Conservation (phyloP, 106 monocot genomes). For the Hemerocallis citrina region DNA sequence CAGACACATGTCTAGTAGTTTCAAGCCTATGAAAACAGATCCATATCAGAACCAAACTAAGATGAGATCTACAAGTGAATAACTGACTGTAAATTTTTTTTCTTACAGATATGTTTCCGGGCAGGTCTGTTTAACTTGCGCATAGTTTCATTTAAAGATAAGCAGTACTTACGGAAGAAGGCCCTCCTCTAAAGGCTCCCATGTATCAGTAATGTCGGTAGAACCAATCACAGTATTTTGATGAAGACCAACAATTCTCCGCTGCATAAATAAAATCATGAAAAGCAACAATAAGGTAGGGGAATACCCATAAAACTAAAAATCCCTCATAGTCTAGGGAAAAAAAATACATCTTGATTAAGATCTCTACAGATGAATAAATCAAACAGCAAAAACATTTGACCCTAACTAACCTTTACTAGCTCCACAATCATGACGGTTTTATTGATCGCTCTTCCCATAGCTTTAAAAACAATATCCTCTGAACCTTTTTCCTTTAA, state of each 20-base stretch:
- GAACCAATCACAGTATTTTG: constrained; percentile 48
- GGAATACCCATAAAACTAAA: not conserved
- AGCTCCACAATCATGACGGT: constrained; percentile 83
- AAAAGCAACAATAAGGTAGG: not conserved
- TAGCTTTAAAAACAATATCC: constrained; percentile 84
- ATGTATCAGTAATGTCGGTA: constrained; percentile 58
- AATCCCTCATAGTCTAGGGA: too few species aligned
- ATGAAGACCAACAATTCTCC: constrained; percentile 56
- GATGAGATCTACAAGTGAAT: not conserved
- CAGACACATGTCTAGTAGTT: constrained; percentile 43
- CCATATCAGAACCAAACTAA: not conserved
- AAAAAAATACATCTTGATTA: not conserved
- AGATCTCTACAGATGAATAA: not conserved
- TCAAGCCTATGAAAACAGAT: constrained; percentile 21
- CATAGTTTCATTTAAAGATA: not conserved
- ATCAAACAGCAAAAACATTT: not conserved
- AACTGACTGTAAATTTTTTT: not conserved
- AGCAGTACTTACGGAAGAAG: constrained; percentile 56
- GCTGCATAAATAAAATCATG: constrained; percentile 10
- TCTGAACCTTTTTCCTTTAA: constrained; percentile 63
- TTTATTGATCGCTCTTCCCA: constrained; percentile 94
- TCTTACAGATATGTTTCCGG: not conserved
- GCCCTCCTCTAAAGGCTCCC: constrained; percentile 71
- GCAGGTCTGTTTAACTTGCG: not conserved
- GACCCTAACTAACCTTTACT: constrained; percentile 64